Evolutionary conservation across 148 eudicot species (phyloP).

Genomic region (Rheum nobile): DNA sequence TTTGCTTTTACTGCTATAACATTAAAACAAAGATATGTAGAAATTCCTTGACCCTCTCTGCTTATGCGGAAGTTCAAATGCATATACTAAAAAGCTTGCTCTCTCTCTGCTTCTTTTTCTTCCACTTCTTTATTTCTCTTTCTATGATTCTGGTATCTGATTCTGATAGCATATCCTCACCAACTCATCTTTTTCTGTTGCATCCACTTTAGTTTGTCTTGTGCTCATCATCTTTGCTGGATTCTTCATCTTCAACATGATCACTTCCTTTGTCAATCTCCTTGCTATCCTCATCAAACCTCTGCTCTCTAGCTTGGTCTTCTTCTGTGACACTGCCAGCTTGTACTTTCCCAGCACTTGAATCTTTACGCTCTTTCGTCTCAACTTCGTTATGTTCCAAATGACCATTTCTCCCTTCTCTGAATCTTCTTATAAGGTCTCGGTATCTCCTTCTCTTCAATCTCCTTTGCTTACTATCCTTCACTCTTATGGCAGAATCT

Average conservation of each 20-base stretch:
- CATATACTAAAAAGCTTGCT: background rate
- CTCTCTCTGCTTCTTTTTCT: background rate
- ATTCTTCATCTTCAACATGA: background rate
- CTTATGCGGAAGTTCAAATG: background rate
- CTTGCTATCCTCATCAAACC: background rate
- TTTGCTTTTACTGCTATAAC: background rate
- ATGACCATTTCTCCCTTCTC: background rate
- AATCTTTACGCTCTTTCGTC: background rate
- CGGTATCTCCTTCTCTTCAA: constrained; percentile 28
- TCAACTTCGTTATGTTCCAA: background rate
- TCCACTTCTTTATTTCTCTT: background rate
- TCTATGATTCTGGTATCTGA: background rate
- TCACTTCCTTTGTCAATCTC: background rate
- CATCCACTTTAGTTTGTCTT: background rate
- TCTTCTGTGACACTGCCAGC: background rate
- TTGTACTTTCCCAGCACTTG: background rate
- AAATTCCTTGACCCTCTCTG: background rate
- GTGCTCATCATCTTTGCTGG: background rate
- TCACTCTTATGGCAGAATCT: constrained; percentile 13
- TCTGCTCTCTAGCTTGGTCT: background rate
- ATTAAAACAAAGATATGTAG: background rate
- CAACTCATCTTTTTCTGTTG: background rate
- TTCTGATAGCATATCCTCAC: background rate
- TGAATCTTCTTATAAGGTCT: constrained; percentile 9
- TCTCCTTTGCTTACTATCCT: constrained; percentile 9